phyloP scores from a whole-genome alignment of 2,329 filamentous ascomycete species.

The Sclerotinia subarctica region DNA sequence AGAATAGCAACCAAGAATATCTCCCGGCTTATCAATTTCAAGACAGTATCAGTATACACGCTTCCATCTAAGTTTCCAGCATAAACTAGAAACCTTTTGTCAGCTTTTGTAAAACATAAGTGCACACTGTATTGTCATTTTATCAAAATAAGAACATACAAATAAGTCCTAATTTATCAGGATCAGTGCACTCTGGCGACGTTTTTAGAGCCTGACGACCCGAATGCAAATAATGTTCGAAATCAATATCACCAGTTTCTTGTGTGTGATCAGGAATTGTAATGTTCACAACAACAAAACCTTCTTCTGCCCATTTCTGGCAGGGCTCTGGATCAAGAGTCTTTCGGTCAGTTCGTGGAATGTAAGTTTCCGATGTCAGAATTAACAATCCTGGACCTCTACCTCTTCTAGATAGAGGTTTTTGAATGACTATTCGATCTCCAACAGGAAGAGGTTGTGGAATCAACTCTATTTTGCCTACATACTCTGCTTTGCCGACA shows the following conservation, averaged over 20 bases:
- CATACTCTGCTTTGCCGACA: background rate
- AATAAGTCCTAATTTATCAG: slow-evolving; percentile 12
- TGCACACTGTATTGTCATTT: background rate
- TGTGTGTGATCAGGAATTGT: background rate
- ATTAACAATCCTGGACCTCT: slow-evolving; percentile 40
- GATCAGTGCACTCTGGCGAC: slow-evolving; percentile 11
- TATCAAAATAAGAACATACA: slow-evolving; percentile 10
- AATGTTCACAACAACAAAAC: slow-evolving; percentile 33
- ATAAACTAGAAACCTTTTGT: slow-evolving; percentile 13
- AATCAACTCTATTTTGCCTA: background rate
- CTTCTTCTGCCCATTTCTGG: slow-evolving; percentile 42
- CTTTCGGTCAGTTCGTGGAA: slow-evolving; percentile 24
- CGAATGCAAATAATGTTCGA: slow-evolving; percentile 9
- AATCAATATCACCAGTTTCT: background rate
- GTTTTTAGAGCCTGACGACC: slow-evolving; percentile 18
- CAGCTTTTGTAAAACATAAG: background rate
- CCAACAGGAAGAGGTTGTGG: background rate
- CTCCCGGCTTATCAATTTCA: background rate
- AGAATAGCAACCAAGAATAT: background rate
- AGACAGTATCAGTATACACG: background rate
- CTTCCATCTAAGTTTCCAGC: background rate
- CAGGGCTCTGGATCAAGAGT: slow-evolving; percentile 34
- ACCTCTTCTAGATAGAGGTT: slow-evolving; percentile 34
- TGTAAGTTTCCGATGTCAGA: slow-evolving; percentile 28
- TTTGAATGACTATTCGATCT: slow-evolving; percentile 13